Conservation (phyloP, 1,284 basidiomycete genomes). For the Microbotryum scabiosae region DNA sequence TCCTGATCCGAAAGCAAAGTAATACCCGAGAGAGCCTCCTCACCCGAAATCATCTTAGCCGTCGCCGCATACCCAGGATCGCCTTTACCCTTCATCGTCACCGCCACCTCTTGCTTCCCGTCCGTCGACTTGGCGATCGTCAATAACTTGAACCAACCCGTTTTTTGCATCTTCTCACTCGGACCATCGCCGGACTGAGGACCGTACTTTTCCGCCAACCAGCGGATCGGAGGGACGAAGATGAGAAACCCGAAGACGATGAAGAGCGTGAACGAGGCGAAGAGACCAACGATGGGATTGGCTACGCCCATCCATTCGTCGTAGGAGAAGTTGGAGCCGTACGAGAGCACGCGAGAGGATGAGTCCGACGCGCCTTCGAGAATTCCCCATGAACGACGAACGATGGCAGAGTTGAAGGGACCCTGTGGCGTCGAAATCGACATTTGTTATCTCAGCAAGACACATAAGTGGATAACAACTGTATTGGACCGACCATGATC, state of each 20-base stretch:
- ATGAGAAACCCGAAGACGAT: constrained; percentile 30
- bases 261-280: constrained; percentile 32
- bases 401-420: constrained; percentile 27
- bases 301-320: constrained; percentile 19
- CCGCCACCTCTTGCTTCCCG: constrained; percentile 23
- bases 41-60: constrained; percentile 24
- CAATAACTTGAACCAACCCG: constrained; percentile 32
- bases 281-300: constrained; percentile 26
- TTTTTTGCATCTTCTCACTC: constrained; percentile 16
- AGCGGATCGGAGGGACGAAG: constrained; percentile 28
- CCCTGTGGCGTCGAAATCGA: background rate
- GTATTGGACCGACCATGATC: constrained; percentile 18
- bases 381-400: constrained; percentile 34
- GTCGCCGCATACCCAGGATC: constrained; percentile 35
- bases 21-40: too few relatives aligned
- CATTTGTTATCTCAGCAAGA: too few relatives aligned
- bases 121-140: constrained; percentile 32
- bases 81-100: constrained; percentile 28
- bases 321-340: constrained; percentile 22
- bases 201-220: constrained; percentile 26
- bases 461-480: too few relatives aligned
- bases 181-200: constrained; percentile 34
- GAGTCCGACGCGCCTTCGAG: constrained; percentile 21
- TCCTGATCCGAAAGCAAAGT: too few relatives aligned
- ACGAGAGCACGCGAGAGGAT: constrained; percentile 1